Conservation (phyloP, 495 filamentous ascomycete genomes). For the Peziza echinospora region DNA sequence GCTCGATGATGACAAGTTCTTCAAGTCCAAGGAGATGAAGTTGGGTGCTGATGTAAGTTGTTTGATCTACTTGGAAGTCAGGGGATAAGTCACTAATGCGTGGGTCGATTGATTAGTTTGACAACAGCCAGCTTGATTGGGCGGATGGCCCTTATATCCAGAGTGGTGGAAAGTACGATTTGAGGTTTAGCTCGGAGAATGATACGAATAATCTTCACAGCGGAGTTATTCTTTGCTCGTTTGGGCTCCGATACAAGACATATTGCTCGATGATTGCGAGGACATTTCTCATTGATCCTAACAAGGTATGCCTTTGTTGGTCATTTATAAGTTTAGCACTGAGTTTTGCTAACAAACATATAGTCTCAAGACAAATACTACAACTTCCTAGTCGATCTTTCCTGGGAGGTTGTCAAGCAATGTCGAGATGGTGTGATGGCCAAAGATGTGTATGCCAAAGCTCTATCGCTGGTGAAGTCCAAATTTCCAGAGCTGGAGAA, state of each 20-base stretch:
- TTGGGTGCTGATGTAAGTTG: conserved; percentile 39
- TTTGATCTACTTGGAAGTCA: conserved; percentile 1
- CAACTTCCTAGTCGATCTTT: conserved; percentile 67
- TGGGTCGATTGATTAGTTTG: conserved; percentile 30
- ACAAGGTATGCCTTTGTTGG: conserved; percentile 30
- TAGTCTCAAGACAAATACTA: conserved; percentile 73
- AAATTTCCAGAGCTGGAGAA: conserved; percentile 90
- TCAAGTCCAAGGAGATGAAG: conserved; percentile 57
- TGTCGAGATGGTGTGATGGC: conserved; percentile 67
- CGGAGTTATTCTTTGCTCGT: conserved; percentile 74
- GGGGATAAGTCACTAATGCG: no score
- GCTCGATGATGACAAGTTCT: conserved; percentile 81
- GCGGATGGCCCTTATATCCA: conserved; percentile 76
- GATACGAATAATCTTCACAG: conserved; percentile 74
- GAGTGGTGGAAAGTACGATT: conserved; percentile 85
- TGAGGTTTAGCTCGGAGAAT: conserved; percentile 50
- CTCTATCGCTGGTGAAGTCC: conserved; percentile 46
- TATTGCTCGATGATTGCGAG: conserved; percentile 78
- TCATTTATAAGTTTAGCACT: neutral
- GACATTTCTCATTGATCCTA: conserved; percentile 91
- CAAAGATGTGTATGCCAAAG: conserved; percentile 86
- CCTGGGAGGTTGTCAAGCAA: conserved; percentile 70
- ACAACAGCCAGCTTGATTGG: conserved; percentile 85
- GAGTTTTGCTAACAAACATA: neutral
- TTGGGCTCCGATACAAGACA: conserved; percentile 83